A percentile compares a stretch with the other conserved stretches of the same genome.
These are phyloP conservation scores for Fusarium oxysporum DNA, from an alignment of 2,329 filamentous ascomycete species.

Conservation along the genomic window DNA sequence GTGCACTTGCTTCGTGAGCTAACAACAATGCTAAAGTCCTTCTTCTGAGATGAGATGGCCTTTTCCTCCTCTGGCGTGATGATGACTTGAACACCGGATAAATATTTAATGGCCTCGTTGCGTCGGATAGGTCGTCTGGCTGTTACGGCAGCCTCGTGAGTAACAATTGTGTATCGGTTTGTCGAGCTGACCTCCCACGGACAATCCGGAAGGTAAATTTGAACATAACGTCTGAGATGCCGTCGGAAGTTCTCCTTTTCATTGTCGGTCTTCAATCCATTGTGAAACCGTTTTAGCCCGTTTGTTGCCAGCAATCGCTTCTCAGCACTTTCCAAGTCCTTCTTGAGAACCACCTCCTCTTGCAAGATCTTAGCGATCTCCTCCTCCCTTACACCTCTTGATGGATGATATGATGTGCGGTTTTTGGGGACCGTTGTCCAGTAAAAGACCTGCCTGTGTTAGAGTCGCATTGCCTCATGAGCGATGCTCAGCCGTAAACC, in stretches of 20 bases:
- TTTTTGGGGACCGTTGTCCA: constrained; percentile 98
- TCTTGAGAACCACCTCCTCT: constrained; percentile 76
- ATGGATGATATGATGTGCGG: constrained; percentile 84
- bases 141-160: constrained; percentile 87
- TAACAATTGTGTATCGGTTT: constrained; percentile 93
- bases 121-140: constrained; percentile 83
- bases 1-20: constrained; percentile 91
- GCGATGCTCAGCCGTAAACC: constrained; percentile 5
- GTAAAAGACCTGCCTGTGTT: constrained; percentile 76
- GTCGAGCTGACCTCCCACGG: constrained; percentile 93
- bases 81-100: constrained; percentile 89
- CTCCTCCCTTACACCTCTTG: constrained; percentile 78
- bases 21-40: constrained; percentile 97
- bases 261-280: constrained; percentile 75
- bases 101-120: constrained; percentile 89
- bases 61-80: constrained; percentile 94
- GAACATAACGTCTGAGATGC: constrained; percentile 90
- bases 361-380: constrained; percentile 72
- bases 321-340: constrained; percentile 78
- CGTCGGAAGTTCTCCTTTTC: constrained; percentile 88
- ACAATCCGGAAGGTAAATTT: constrained; percentile 92
- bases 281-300: constrained; percentile 78
- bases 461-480: constrained; percentile 28
- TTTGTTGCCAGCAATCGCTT: constrained; percentile 76
- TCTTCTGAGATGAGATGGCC: constrained; percentile 81